phyloP scores from a whole-genome alignment of 2,329 filamentous ascomycete genomes.

The Fusarium fujikuroi region DNA sequence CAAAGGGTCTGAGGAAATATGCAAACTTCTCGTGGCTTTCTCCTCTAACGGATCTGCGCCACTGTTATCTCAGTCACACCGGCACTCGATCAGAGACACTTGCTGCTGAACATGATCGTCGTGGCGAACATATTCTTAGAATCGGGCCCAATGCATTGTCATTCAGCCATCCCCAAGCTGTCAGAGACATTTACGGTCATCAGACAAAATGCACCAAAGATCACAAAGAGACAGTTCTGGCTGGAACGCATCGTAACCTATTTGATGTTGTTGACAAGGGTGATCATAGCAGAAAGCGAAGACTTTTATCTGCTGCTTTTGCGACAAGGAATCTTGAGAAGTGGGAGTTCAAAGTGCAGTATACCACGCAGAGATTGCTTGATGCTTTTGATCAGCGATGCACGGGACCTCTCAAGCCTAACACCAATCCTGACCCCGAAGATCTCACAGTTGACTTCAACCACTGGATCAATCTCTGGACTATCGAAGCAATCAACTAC shows the following conservation, averaged over 20 bases:
- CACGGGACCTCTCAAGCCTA: constrained; percentile 49
- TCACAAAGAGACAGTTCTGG: constrained; percentile 54
- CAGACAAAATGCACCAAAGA: constrained; percentile 62
- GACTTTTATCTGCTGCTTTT: constrained; percentile 61
- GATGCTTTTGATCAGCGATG: constrained; percentile 56
- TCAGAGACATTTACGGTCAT: constrained; percentile 55
- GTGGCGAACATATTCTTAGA: constrained; percentile 45
- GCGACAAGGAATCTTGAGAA: constrained; percentile 63
- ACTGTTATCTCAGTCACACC: constrained; percentile 35
- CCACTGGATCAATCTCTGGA: constrained; percentile 64
- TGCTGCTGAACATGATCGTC: constrained; percentile 57
- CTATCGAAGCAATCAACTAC: constrained; percentile 66
- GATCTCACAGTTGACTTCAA: constrained; percentile 62
- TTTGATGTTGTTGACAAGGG: constrained; percentile 63
- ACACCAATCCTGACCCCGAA: constrained; percentile 41
- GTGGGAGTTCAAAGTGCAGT: constrained; percentile 67
- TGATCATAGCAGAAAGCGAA: constrained; percentile 63
- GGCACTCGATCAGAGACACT: constrained; percentile 57
- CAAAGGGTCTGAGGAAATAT: constrained; percentile 44
- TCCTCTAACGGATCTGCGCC: constrained; percentile 36
- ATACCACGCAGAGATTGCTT: constrained; percentile 60
- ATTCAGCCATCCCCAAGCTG: constrained; percentile 33
- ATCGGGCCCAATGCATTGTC: constrained; percentile 44
- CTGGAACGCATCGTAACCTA: constrained; percentile 62
- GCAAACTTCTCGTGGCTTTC: constrained; percentile 33